Evolutionary conservation across 164 flowering plant genomes (phyloP).

Genomic region (Tinospora cordifolia): DNA sequence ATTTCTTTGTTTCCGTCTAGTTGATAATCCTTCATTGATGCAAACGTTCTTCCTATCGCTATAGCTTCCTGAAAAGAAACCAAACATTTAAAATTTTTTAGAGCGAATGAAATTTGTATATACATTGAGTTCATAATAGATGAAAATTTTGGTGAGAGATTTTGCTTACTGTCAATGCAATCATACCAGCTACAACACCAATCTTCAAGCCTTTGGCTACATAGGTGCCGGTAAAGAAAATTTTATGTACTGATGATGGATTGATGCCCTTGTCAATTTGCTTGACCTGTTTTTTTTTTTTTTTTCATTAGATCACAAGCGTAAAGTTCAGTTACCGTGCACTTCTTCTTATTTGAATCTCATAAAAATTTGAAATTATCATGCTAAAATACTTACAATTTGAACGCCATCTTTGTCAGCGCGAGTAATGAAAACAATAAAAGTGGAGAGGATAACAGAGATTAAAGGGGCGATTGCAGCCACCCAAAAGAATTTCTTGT

Average conservation of each 20-base stretch:
- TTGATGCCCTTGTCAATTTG: conserved; percentile 67
- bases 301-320: conserved; percentile 29
- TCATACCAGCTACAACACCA: conserved; percentile 74
- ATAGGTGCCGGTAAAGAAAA: conserved; percentile 57
- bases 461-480: conserved; percentile 86
- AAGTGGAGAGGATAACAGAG: conserved; percentile 71
- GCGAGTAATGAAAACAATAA: conserved; percentile 69
- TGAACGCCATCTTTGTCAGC: conserved; percentile 77
- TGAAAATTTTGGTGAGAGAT: background rate
- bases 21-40: conserved; percentile 75
- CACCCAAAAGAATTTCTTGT: conserved; percentile 79
- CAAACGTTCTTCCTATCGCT: conserved; percentile 91
- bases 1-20: conserved; percentile 94
- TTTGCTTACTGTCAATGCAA: conserved; percentile 65
- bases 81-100: background rate
- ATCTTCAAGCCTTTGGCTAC: conserved; percentile 54
- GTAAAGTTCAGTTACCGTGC: background rate
- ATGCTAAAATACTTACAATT: conserved; percentile 46
- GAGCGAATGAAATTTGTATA: background rate
- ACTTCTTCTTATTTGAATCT: background rate
- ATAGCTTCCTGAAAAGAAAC: conserved; percentile 62
- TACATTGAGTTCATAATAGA: background rate
- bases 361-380: background rate
- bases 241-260: conserved; percentile 50
- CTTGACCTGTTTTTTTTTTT: too few relatives aligned